Percentiles rank a stretch among this genome's conserved stretches.
Evolutionary conservation across 2,329 filamentous ascomycete genomes (phyloP).

Genomic region (Mollisiaceae sp.): DNA sequence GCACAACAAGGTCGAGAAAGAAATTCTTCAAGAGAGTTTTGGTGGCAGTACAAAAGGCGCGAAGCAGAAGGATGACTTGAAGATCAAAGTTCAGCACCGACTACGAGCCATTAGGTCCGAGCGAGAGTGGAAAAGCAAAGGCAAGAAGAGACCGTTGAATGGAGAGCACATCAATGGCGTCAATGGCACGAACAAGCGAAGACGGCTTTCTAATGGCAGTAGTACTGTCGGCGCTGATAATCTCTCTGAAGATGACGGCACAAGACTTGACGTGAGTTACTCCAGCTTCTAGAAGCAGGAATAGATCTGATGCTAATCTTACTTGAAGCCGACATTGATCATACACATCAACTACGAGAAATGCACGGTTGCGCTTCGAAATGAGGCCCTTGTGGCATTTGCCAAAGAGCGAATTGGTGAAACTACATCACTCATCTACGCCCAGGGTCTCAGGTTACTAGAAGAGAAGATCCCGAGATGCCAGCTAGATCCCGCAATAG

Average conservation of each 20-base stretch:
- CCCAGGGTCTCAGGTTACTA: constrained; percentile 70
- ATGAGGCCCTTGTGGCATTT: constrained; percentile 74
- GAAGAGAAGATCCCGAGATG: constrained; percentile 73
- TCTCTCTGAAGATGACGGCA: constrained; percentile 48
- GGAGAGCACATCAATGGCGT: constrained; percentile 35
- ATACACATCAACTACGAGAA: constrained; percentile 86
- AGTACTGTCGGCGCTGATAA: constrained; percentile 45
- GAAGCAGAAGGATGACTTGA: constrained; percentile 70
- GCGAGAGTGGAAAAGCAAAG: constrained; percentile 52
- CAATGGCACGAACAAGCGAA: constrained; percentile 50
- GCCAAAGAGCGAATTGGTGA: constrained; percentile 73
- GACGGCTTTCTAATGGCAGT: constrained; percentile 58
- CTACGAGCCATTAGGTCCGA: constrained; percentile 57
- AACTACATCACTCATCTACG: constrained; percentile 79
- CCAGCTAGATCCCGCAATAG: constrained; percentile 60
- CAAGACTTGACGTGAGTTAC: constrained; percentile 56
- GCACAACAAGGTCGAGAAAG: constrained; percentile 64
- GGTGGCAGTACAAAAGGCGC: constrained; percentile 60
- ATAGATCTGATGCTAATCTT: constrained; percentile 36
- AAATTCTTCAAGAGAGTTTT: constrained; percentile 61
- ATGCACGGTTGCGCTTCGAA: constrained; percentile 81
- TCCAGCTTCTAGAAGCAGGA: constrained; percentile 21
- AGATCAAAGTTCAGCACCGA: constrained; percentile 58
- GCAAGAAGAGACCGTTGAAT: constrained; percentile 53
- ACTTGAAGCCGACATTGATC: constrained; percentile 67